Percentiles rank a stretch among this genome's conserved stretches.
Evolutionary conservation across 2,329 filamentous ascomycete species (phyloP).

Genomic region (Pyrenophora tritici-repentis): DNA sequence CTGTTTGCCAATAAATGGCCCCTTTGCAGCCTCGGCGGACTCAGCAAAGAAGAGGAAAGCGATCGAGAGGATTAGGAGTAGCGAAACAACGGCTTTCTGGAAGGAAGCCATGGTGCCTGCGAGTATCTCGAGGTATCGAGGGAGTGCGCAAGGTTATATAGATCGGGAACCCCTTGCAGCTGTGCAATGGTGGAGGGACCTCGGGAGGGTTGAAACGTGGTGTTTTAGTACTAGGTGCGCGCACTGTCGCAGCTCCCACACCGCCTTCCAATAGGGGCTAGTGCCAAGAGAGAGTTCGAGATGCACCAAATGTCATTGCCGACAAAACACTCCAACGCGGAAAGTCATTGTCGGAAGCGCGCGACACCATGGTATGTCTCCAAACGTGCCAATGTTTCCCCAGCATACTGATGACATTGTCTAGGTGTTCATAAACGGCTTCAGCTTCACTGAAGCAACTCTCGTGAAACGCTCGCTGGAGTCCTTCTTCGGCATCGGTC

Average conservation of each 20-base stretch:
- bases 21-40: conserved; percentile 56
- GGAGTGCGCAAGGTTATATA: conserved; percentile 32
- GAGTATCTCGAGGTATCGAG: conserved; percentile 21
- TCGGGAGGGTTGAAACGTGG: conserved; percentile 43
- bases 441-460: conserved; percentile 82
- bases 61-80: conserved; percentile 76
- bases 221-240: conserved; percentile 28
- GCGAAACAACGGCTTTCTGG: conserved; percentile 71
- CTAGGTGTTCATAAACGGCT: conserved; percentile 82
- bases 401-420: conserved; percentile 17
- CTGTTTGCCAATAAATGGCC: conserved; percentile 95
- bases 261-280: conserved; percentile 13
- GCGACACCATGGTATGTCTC: conserved; percentile 33
- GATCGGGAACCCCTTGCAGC: conserved; percentile 22
- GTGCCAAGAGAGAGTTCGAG: conserved; percentile 9
- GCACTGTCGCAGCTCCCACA: conserved; percentile 19
- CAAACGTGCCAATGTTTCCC: neutral
- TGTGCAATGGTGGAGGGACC: conserved; percentile 19
- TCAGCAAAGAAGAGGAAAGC: conserved; percentile 46
- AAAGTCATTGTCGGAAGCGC: conserved; percentile 17
- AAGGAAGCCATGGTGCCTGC: conserved; percentile 71
- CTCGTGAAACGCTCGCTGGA: conserved; percentile 82
- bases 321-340: conserved; percentile 23
- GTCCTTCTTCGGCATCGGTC: conserved; percentile 44
- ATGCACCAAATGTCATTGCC: neutral